phyloP scores from a whole-genome alignment of 768 basidiomycete species.

The Chalciporus piperatus region DNA sequence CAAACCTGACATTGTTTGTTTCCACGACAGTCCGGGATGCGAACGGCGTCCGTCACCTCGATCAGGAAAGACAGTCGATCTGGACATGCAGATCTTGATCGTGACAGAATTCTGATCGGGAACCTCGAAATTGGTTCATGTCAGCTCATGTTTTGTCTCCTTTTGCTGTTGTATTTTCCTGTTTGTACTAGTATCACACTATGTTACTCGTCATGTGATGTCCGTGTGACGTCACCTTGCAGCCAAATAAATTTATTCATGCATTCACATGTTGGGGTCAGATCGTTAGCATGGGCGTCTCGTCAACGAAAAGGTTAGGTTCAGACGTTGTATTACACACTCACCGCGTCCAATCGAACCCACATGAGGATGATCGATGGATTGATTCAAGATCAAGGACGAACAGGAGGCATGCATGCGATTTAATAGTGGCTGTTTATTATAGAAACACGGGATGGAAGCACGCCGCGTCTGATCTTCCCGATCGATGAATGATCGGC shows the following conservation, averaged over 20 bases:
- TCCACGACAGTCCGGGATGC: conserved; percentile 9
- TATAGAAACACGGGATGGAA: background rate
- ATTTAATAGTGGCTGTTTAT: background rate
- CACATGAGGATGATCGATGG: background rate
- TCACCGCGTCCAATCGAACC: background rate
- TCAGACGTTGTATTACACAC: conserved; percentile 11
- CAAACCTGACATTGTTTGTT: background rate
- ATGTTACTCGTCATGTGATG: conserved; percentile 19
- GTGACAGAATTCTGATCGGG: conserved; percentile 36
- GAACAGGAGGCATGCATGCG: background rate
- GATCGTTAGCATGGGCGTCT: background rate
- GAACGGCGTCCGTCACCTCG: conserved; percentile 19
- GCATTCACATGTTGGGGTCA: background rate
- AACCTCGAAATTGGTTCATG: conserved; percentile 12
- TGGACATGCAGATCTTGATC: conserved; percentile 29
- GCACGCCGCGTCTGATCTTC: background rate
- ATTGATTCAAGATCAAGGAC: background rate
- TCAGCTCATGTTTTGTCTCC: conserved; percentile 15
- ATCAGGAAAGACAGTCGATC: conserved; percentile 19
- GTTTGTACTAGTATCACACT: conserved; percentile 18
- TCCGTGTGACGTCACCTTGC: conserved; percentile 22
- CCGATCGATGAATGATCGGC: conserved; percentile 7
- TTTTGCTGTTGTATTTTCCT: conserved; percentile 10
- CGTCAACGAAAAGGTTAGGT: conserved; percentile 23
- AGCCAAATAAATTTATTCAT: no score